A percentile compares a stretch with the other conserved stretches of the same genome.
Conservation (phyloP, 176 grass and related monocot genomes). For the Dactylis glomerata region DNA sequence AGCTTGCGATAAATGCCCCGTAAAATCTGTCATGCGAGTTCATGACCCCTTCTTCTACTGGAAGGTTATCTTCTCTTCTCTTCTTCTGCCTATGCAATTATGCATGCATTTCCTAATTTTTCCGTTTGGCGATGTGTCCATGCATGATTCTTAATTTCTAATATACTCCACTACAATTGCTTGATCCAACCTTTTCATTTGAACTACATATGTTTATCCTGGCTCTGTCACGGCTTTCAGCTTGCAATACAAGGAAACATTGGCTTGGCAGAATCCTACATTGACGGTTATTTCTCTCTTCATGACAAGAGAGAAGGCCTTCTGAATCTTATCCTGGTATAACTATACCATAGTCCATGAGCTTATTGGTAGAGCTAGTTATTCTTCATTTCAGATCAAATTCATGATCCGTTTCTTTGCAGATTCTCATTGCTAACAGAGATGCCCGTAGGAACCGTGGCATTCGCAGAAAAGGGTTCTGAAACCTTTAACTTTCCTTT, state of each 20-base stretch:
- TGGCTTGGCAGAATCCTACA: background rate
- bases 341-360: no score
- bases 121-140: background rate
- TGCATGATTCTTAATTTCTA: no score
- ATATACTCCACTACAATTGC: no score
- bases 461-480: background rate
- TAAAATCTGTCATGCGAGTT: conserved; percentile 55
- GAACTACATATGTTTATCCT: background rate
- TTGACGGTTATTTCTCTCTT: background rate
- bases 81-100: background rate
- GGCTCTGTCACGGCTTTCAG: background rate
- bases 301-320: background rate
- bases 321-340: no score
- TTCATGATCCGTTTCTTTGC: background rate
- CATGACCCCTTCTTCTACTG: conserved; percentile 76
- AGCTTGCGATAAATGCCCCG: conserved; percentile 33
- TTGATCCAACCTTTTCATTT: no score
- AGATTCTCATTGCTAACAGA: background rate
- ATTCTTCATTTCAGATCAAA: background rate
- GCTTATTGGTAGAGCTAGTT: no score
- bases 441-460: background rate
- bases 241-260: background rate
- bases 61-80: conserved; percentile 63
- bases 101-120: background rate
- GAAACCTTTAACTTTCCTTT: background rate